phyloP scores from a whole-genome alignment of 352 stramenopile genomes.

The Aphanomyces stellatus region DNA sequence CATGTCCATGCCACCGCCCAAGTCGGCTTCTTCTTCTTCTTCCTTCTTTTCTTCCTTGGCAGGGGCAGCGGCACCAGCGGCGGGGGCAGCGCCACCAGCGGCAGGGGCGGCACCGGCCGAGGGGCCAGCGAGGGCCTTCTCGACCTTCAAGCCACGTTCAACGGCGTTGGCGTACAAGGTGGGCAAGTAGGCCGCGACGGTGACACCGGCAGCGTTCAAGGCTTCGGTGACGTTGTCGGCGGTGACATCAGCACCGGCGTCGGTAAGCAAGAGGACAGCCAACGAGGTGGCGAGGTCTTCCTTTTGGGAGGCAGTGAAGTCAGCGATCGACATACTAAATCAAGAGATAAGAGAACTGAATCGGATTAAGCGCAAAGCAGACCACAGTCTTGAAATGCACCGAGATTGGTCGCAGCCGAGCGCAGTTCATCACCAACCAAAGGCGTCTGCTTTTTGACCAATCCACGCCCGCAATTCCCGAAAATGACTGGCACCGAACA shows the following conservation, averaged over 20 bases:
- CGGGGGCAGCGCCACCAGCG: constrained; percentile 37
- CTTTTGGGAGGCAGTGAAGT: constrained; percentile 73
- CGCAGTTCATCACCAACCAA: constrained; percentile 7
- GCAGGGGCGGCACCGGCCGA: constrained; percentile 67
- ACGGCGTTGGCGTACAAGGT: constrained; percentile 80
- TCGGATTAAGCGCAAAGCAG: constrained; percentile 19
- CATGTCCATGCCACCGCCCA: constrained; percentile 80
- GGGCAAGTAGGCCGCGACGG: constrained; percentile 66
- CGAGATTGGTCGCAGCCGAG: too few relatives aligned
- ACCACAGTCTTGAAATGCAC: constrained; percentile 16
- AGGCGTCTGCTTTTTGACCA: neutral
- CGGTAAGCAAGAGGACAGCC: constrained; percentile 69
- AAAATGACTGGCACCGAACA: too few relatives aligned
- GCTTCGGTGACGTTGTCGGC: constrained; percentile 69
- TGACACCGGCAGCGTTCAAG: constrained; percentile 68
- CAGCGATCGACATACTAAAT: constrained; percentile 66
- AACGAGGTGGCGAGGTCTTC: constrained; percentile 80
- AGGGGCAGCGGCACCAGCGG: constrained; percentile 23
- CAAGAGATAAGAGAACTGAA: constrained; percentile 22
- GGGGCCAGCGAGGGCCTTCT: constrained; percentile 82
- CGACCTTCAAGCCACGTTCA: constrained; percentile 66
- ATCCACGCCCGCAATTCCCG: neutral
- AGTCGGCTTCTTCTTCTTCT: constrained; percentile 82
- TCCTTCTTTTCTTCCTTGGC: constrained; percentile 64
- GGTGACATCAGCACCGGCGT: constrained; percentile 63